Evolutionary conservation across 352 stramenopile species (phyloP), one percentile per base, ranked within the genome.

Genomic region (Phytophthora lateralis): DNA sequence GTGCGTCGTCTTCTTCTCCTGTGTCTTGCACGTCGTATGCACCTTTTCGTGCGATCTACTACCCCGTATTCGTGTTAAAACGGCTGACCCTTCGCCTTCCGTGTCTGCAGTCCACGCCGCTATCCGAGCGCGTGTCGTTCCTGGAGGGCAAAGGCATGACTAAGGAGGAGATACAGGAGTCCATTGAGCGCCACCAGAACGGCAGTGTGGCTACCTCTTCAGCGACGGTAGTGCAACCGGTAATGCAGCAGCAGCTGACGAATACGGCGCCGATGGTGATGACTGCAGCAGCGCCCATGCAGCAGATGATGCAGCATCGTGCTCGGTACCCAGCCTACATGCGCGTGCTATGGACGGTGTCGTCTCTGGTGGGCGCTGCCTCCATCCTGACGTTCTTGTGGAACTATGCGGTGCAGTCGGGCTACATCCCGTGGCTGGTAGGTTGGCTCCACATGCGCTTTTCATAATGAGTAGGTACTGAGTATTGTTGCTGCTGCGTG

Each of bases 81-180:
- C 44, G 24, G 42, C 53, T 60, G 8, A 43, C 10, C 26, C 4
- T 51, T n/a, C 9, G 11, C 17, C 2, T 53, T 10, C 35, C 10
- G 38, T 12, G 52, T 20, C 8, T 49, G 29, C 50, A 70, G 63
- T 54, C 80, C 8, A 92, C 85, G 56, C 85, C 85, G 27, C 60
- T 94, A 44, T 89, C 82, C 1, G 82, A 94, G 61, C 82, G 85
- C 34, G 76, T 92, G 52, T 80, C 71, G 10, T 94, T 94, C 59
- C 62, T 94, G 27, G 85, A 92, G 64, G 77, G 85, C 39, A 94
- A 94, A 63, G 85, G 85, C 3, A 76, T 94, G 77, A 89, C 75
- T 10, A 89, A 90, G 44, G 75, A 91, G 48, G 85, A 90, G 65
- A 92, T 92, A 42, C 83, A 92, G 56, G 75, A 89, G 60, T 76